These are phyloP conservation scores for Candida awuae DNA, from an alignment of 805 yeast genomes.

Conservation along the genomic window DNA sequence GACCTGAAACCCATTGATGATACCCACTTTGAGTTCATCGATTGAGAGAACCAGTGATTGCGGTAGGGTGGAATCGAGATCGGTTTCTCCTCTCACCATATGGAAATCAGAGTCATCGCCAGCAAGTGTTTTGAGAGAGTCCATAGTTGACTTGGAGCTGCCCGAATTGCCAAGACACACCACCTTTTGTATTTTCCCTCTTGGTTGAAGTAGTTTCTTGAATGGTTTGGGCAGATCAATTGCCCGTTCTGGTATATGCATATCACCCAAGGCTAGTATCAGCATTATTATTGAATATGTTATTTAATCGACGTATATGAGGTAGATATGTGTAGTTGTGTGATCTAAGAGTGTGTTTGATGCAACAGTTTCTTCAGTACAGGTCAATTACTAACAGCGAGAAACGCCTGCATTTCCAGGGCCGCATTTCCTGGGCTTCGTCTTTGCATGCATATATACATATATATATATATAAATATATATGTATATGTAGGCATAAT, in stretches of 20 bases:
- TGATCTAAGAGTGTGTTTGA: too few species aligned
- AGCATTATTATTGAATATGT: constrained; percentile 49
- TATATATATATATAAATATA: too few species aligned
- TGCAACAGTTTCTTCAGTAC: too few species aligned
- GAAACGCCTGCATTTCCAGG: too few species aligned
- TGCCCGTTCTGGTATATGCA: constrained; percentile 84
- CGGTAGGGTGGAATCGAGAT: constrained; percentile 48
- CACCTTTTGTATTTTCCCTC: constrained; percentile 76
- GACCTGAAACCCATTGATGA: constrained; percentile 74
- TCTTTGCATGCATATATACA: too few species aligned
- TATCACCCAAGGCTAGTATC: constrained; percentile 77
- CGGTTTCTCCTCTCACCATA: constrained; percentile 78
- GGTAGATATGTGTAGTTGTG: not conserved
- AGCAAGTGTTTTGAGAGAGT: constrained; percentile 60
- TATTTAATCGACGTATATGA: too few species aligned
- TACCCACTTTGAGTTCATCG: constrained; percentile 72
- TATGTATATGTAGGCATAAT: too few species aligned
- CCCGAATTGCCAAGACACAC: constrained; percentile 80
- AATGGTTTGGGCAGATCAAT: constrained; percentile 56
- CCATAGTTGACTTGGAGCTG: constrained; percentile 52
- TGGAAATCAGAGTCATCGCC: constrained; percentile 46
- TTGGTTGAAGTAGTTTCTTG: constrained; percentile 64
- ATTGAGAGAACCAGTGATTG: constrained; percentile 54
- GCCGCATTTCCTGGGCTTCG: too few species aligned
- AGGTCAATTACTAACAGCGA: too few species aligned